These are phyloP conservation scores for Plectosphaerella sp. DNA, from an alignment of 2,329 filamentous ascomycete genomes.

Conservation along the genomic window DNA sequence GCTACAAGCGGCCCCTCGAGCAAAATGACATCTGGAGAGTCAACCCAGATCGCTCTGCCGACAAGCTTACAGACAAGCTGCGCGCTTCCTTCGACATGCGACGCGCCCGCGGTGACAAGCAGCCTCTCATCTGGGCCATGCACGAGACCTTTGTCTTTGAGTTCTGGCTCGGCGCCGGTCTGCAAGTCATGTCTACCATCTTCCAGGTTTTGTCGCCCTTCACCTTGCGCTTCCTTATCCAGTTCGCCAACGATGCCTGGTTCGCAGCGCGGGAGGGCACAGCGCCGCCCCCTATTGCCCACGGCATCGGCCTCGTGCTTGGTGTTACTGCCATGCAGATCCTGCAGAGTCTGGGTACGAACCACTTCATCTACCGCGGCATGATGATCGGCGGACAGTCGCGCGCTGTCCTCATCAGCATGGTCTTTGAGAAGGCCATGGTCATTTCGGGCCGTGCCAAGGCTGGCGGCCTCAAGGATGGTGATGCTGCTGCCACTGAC, in stretches of 20 bases:
- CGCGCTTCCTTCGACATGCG: slow-evolving; percentile 65
- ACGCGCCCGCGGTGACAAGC: slow-evolving; percentile 62
- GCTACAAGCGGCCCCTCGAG: slow-evolving; percentile 81
- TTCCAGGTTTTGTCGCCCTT: slow-evolving; percentile 82
- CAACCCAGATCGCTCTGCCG: slow-evolving; percentile 73
- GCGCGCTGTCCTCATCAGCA: slow-evolving; percentile 74
- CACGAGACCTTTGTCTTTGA: slow-evolving; percentile 84
- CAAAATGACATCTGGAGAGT: slow-evolving; percentile 83
- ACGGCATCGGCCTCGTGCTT: slow-evolving; percentile 76
- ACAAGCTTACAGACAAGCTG: slow-evolving; percentile 63
- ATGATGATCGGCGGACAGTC: slow-evolving; percentile 88
- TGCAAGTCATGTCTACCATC: slow-evolving; percentile 67
- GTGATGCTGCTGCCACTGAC: slow-evolving; percentile 27
- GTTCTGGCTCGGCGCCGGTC: slow-evolving; percentile 79
- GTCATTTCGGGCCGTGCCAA: slow-evolving; percentile 81
- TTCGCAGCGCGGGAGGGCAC: slow-evolving; percentile 46
- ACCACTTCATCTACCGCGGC: slow-evolving; percentile 88
- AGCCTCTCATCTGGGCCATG: slow-evolving; percentile 74
- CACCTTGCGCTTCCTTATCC: slow-evolving; percentile 78
- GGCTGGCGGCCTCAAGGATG: slow-evolving; percentile 63
- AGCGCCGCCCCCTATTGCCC: slow-evolving; percentile 63
- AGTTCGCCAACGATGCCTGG: slow-evolving; percentile 78
- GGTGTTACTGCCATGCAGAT: slow-evolving; percentile 85
- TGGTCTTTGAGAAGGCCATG: slow-evolving; percentile 93
- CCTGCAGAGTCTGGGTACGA: slow-evolving; percentile 72